Percentiles rank a stretch among this genome's conserved stretches.
Evolutionary conservation across 2,329 filamentous ascomycete species (phyloP).

Genomic region (Alternaria alternata): DNA sequence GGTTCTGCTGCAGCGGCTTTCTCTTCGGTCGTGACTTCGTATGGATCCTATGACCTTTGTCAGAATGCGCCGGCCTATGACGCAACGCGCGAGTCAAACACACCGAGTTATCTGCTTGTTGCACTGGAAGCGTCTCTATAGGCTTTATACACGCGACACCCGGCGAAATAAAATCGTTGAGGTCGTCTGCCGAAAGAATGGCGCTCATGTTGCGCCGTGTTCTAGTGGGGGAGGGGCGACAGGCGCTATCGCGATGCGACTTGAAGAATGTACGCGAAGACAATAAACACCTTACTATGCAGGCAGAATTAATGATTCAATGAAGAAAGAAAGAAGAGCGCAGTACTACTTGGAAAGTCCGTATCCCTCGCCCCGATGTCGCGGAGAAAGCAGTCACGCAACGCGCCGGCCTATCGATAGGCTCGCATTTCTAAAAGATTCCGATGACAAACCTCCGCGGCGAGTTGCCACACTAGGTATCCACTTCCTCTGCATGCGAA

Average conservation of each 20-base stretch:
- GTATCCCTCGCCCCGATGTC: constrained; percentile 20
- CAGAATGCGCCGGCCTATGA: constrained; percentile 34
- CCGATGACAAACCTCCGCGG: constrained; percentile 28
- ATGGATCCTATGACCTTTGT: constrained; percentile 59
- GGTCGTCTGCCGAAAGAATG: constrained; percentile 93
- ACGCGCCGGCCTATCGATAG: constrained; percentile 44
- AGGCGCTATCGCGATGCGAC: constrained; percentile 10
- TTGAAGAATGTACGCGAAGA: not conserved
- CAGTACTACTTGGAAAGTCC: constrained; percentile 13
- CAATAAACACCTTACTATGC: not conserved
- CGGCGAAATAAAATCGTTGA: constrained; percentile 99
- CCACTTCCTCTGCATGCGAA: constrained; percentile 9
- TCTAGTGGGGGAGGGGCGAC: constrained; percentile 24
- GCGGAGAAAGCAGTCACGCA: constrained; percentile 30
- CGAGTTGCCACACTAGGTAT: constrained; percentile 29
- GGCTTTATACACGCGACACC: constrained; percentile 98
- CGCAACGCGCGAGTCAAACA: constrained; percentile 16
- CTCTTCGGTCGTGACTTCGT: constrained; percentile 95
- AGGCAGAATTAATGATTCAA: not conserved
- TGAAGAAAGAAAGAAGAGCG: constrained; percentile 9
- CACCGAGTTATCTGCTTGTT: constrained; percentile 59
- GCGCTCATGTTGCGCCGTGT: constrained; percentile 75
- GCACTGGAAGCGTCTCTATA: constrained; percentile 82
- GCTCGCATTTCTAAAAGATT: constrained; percentile 29
- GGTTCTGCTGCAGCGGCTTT: constrained; percentile 65